Evolutionary conservation across 768 basidiomycete genomes (phyloP).

Genomic region (Xerocomellus intermedius): DNA sequence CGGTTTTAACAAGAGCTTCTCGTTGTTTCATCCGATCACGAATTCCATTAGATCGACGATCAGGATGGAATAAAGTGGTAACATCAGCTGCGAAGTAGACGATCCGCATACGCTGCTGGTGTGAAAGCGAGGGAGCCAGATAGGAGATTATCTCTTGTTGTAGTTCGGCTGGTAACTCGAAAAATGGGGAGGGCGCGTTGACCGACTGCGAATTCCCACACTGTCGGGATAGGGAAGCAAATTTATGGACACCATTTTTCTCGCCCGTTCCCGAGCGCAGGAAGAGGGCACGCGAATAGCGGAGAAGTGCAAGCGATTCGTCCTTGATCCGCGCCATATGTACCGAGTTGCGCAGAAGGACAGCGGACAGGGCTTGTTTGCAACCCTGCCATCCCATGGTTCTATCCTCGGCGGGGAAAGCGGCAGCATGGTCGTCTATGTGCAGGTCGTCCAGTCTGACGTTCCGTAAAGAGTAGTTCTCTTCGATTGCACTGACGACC

Average conservation of each 20-base stretch:
- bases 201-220: slow-evolving; percentile 6
- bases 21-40: slow-evolving; percentile 2
- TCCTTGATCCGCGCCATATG: slow-evolving; percentile 38
- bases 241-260: not conserved
- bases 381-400: slow-evolving; percentile 32
- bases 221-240: slow-evolving; percentile 3
- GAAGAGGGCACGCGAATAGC: slow-evolving; percentile 50
- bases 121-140: slow-evolving; percentile 55
- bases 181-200: slow-evolving; percentile 30
- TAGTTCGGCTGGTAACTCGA: slow-evolving; percentile 54
- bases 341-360: slow-evolving; percentile 44
- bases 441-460: slow-evolving; percentile 52
- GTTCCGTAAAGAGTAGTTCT: slow-evolving; percentile 47
- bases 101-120: slow-evolving; percentile 52
- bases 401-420: slow-evolving; percentile 24
- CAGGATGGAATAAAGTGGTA: slow-evolving; percentile 43
- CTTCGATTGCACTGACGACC: slow-evolving; percentile 46
- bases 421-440: slow-evolving; percentile 26
- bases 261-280: slow-evolving; percentile 32
- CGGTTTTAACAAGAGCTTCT: slow-evolving; percentile 2
- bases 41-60: slow-evolving; percentile 19
- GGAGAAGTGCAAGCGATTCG: slow-evolving; percentile 51
- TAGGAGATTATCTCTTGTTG: slow-evolving; percentile 56
- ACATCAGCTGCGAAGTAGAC: slow-evolving; percentile 48
- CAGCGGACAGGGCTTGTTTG: slow-evolving; percentile 29